Evolutionary conservation across 768 basidiomycete genomes (phyloP).

Genomic region (Leucogyrophana mollusca): DNA sequence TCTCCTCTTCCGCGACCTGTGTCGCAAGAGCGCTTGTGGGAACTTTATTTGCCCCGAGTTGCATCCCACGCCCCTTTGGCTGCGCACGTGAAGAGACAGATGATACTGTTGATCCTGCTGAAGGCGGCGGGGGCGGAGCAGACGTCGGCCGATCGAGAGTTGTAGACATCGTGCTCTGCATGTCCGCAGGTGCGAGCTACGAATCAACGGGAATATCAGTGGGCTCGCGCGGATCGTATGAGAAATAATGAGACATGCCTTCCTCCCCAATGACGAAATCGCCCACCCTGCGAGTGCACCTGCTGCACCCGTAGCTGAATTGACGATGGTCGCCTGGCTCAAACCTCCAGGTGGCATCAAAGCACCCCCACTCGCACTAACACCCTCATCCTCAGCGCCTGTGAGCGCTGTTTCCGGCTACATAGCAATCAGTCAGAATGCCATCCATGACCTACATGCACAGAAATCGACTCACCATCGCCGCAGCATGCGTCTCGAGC

Average conservation of each 20-base stretch:
- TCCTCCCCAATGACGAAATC: slow-evolving; percentile 84
- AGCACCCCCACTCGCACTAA: slow-evolving; percentile 24
- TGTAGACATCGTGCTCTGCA: slow-evolving; percentile 62
- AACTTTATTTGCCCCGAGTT: slow-evolving; percentile 57
- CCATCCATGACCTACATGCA: no score
- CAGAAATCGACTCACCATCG: slow-evolving; percentile 80
- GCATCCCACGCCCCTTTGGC: slow-evolving; percentile 57
- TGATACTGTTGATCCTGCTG: slow-evolving; percentile 14
- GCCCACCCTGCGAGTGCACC: slow-evolving; percentile 95
- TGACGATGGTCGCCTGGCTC: slow-evolving; percentile 52
- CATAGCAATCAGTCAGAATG: background rate
- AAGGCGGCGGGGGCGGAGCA: slow-evolving; percentile 32
- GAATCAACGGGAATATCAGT: background rate
- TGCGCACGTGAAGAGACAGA: slow-evolving; percentile 22
- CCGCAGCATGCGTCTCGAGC: slow-evolving; percentile 72
- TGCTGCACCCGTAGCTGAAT: slow-evolving; percentile 87
- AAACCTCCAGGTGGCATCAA: slow-evolving; percentile 28
- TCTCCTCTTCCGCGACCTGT: slow-evolving; percentile 57
- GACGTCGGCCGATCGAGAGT: slow-evolving; percentile 41
- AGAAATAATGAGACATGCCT: slow-evolving; percentile 40
- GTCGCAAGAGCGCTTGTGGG: slow-evolving; percentile 44
- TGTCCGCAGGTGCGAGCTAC: slow-evolving; percentile 69
- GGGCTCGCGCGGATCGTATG: background rate
- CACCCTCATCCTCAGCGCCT: slow-evolving; percentile 35
- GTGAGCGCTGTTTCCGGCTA: slow-evolving; percentile 57